A percentile compares a stretch with the other conserved stretches of the same genome.
phyloP scores from a whole-genome alignment of 306 rosid genomes.

The Castanea crenata region DNA sequence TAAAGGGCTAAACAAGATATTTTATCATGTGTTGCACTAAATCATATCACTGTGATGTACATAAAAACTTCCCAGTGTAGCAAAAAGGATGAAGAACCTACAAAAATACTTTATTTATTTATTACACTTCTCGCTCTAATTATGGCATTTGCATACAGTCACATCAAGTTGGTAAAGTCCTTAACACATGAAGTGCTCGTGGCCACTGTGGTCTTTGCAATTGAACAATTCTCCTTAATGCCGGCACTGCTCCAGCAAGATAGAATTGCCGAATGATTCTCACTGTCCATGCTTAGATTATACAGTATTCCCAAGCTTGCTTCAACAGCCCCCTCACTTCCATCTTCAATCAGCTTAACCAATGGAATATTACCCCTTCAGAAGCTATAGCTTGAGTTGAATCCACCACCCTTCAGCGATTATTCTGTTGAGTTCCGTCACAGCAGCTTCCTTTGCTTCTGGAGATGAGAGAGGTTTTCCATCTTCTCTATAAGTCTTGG shows the following conservation, averaged over 20 bases:
- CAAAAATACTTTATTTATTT: neutral
- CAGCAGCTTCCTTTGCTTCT: conserved; percentile 67
- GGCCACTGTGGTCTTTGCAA: conserved; percentile 72
- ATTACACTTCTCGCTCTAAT: neutral
- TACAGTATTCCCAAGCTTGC: conserved; percentile 68
- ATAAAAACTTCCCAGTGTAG: neutral
- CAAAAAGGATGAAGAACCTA: neutral
- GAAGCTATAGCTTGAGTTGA: conserved; percentile 56
- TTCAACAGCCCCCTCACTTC: conserved; percentile 63
- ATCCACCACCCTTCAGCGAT: conserved; percentile 76
- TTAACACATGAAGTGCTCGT: conserved; percentile 70
- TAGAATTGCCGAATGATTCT: conserved; percentile 67
- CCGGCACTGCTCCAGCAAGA: conserved; percentile 74
- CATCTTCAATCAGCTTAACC: conserved; percentile 76
- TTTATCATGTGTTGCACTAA: neutral
- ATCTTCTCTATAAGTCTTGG: conserved; percentile 80
- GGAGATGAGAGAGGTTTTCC: conserved; percentile 48
- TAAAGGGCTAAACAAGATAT: neutral
- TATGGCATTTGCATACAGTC: neutral
- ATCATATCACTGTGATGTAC: neutral
- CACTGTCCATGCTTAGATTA: conserved; percentile 77
- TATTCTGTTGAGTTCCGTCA: conserved; percentile 70
- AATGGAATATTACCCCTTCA: conserved; percentile 54
- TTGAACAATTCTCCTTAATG: conserved; percentile 53
- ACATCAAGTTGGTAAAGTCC: conserved; percentile 52